These are phyloP conservation scores for Pythium myriotylum DNA, from an alignment of 352 stramenopile species.

Conservation along the genomic window DNA sequence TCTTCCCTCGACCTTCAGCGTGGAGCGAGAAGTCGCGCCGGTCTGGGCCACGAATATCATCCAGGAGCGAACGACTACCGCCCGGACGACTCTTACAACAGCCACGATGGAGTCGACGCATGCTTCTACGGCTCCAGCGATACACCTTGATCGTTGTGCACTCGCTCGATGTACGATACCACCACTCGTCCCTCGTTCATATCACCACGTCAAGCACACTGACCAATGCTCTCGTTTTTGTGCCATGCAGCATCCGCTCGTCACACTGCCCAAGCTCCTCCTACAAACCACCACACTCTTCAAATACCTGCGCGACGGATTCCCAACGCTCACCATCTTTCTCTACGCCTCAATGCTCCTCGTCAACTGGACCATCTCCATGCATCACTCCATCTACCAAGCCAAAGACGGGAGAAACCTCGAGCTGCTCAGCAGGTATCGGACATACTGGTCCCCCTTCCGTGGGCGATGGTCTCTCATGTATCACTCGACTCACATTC, in stretches of 20 bases:
- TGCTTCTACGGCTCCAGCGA: not conserved
- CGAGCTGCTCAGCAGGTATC: not conserved
- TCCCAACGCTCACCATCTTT: not conserved
- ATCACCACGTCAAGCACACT: not conserved
- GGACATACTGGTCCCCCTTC: no score
- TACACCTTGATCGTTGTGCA: not conserved
- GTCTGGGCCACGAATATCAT: no score
- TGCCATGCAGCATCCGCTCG: slow-evolving; percentile 23
- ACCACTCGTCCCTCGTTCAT: not conserved
- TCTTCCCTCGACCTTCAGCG: no score
- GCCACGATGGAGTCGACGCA: not conserved
- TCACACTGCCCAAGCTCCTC: slow-evolving; percentile 10
- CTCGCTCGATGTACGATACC: not conserved
- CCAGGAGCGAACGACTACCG: no score
- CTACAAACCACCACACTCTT: slow-evolving; percentile 10
- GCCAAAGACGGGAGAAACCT: not conserved
- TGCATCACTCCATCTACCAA: not conserved
- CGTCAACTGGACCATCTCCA: slow-evolving; percentile 14
- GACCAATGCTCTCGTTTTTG: not conserved
- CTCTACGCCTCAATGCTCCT: not conserved
- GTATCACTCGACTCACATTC: no score
- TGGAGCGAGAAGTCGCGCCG: no score
- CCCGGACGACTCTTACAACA: no score
- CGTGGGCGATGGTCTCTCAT: no score
- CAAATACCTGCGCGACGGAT: slow-evolving; percentile 12